Percentiles rank a stretch among this genome's conserved stretches.
Conservation (phyloP, 345 rosid genomes). For the Raphanus raphanistrum region DNA sequence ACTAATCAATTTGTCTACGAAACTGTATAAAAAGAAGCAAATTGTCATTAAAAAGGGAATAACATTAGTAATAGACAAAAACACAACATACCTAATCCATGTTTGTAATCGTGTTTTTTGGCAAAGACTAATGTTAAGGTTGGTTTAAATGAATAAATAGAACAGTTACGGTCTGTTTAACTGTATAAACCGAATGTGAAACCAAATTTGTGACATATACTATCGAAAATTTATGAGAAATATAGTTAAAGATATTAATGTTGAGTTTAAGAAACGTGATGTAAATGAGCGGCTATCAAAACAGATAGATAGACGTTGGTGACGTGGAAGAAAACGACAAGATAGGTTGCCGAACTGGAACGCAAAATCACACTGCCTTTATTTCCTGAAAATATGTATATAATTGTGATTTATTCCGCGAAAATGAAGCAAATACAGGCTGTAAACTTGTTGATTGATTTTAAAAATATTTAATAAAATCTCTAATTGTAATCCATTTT, state of each 20-base stretch:
- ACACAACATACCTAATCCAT: slow-evolving; percentile 1
- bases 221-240: slow-evolving; percentile 11
- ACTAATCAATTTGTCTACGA: slow-evolving; percentile 8
- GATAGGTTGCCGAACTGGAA: slow-evolving; percentile 38
- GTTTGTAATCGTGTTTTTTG: background rate
- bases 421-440: slow-evolving; percentile 19
- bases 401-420: background rate
- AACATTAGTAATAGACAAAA: background rate
- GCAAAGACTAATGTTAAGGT: background rate
- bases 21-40: background rate
- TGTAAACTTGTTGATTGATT: slow-evolving; percentile 13
- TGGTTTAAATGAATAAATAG: background rate
- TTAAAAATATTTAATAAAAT: background rate
- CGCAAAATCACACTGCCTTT: slow-evolving; percentile 33
- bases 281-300: slow-evolving; percentile 23
- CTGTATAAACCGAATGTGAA: background rate
- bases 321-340: slow-evolving; percentile 40
- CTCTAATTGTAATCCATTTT: slow-evolving; percentile 14
- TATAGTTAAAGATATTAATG: slow-evolving; percentile 32
- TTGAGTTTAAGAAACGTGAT: slow-evolving; percentile 28
- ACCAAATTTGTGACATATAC: background rate
- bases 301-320: background rate
- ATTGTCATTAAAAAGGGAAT: background rate
- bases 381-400: slow-evolving; percentile 17
- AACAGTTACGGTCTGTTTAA: background rate